These are phyloP conservation scores for Candida sanyiensis DNA, from an alignment of 805 yeast species.

Conservation along the genomic window DNA sequence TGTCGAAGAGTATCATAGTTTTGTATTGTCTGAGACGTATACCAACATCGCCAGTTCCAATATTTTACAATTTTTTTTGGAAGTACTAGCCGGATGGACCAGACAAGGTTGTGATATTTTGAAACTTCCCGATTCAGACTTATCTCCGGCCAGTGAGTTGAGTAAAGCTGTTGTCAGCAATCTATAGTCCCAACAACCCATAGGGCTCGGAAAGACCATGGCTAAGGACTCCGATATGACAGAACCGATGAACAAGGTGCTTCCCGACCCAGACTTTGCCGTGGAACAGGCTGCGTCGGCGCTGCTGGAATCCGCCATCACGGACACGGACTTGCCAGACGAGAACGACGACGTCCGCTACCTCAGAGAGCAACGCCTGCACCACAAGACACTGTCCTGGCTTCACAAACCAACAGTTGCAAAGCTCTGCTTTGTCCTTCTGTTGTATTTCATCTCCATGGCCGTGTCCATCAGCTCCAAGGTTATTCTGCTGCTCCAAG, in stretches of 20 bases:
- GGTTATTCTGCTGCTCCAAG: slow-evolving; percentile 28
- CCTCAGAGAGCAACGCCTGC: slow-evolving; percentile 42
- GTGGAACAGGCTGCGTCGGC: slow-evolving; percentile 5
- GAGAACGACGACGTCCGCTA: slow-evolving; percentile 33
- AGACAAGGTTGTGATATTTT: too few species aligned
- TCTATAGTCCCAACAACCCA: too few species aligned
- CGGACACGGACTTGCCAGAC: slow-evolving; percentile 27
- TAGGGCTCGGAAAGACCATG: too few species aligned
- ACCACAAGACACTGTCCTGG: slow-evolving; percentile 45
- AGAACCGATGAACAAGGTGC: neutral
- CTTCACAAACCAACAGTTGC: slow-evolving; percentile 49
- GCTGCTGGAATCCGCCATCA: slow-evolving; percentile 36
- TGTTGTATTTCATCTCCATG: slow-evolving; percentile 38
- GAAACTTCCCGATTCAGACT: too few species aligned
- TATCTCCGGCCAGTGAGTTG: too few species aligned
- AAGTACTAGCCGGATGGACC: too few species aligned
- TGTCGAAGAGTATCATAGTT: too few species aligned
- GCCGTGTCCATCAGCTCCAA: slow-evolving; percentile 37
- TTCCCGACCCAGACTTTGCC: slow-evolving; percentile 1
- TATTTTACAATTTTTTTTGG: too few species aligned
- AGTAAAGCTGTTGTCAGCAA: too few species aligned
- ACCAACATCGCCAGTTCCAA: too few species aligned
- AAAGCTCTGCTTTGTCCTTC: slow-evolving; percentile 40
- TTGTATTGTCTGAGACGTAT: too few species aligned
- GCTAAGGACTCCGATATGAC: too few species aligned